A percentile compares a stretch with the other conserved stretches of the same genome.
Conservation (phyloP, 148 eudicot species). For the Rheum nobile region DNA sequence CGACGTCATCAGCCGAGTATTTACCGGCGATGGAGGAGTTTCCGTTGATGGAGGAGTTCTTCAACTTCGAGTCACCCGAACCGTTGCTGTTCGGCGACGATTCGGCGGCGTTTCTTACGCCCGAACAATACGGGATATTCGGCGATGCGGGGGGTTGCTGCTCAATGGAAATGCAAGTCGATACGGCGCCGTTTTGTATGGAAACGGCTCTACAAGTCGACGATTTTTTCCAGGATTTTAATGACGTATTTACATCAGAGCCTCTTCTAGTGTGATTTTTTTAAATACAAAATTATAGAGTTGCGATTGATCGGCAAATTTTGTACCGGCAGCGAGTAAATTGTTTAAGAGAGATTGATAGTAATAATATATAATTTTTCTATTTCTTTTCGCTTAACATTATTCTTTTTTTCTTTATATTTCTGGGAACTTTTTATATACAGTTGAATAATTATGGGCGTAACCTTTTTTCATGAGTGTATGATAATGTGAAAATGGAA, state of each 20-base stretch:
- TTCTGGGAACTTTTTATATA: background rate
- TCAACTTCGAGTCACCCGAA: conserved; percentile 37
- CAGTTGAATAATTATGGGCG: background rate
- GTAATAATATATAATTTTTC: background rate
- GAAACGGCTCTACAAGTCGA: conserved; percentile 32
- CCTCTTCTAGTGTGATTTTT: conserved; percentile 20
- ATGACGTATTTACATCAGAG: conserved; percentile 31
- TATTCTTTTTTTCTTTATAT: too few relatives aligned
- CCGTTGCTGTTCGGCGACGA: conserved; percentile 21
- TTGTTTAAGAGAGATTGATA: background rate
- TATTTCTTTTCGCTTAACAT: background rate
- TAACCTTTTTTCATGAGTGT: background rate
- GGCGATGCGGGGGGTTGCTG: conserved; percentile 13
- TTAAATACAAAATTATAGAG: background rate
- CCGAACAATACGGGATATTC: conserved; percentile 9
- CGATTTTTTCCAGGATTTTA: conserved; percentile 53
- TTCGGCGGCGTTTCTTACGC: background rate
- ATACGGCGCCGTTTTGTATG: background rate
- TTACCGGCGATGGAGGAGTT: conserved; percentile 16
- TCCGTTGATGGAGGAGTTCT: conserved; percentile 29
- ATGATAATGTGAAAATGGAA: conserved; percentile 1
- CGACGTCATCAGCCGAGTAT: background rate
- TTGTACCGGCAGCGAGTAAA: conserved; percentile 28
- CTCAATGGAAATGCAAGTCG: conserved; percentile 17
- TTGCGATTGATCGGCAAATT: conserved; percentile 25